Evolutionary conservation across 2,329 filamentous ascomycete species (phyloP), one percentile per base, ranked within the genome.

Genomic region (Ramularia endophylla): DNA sequence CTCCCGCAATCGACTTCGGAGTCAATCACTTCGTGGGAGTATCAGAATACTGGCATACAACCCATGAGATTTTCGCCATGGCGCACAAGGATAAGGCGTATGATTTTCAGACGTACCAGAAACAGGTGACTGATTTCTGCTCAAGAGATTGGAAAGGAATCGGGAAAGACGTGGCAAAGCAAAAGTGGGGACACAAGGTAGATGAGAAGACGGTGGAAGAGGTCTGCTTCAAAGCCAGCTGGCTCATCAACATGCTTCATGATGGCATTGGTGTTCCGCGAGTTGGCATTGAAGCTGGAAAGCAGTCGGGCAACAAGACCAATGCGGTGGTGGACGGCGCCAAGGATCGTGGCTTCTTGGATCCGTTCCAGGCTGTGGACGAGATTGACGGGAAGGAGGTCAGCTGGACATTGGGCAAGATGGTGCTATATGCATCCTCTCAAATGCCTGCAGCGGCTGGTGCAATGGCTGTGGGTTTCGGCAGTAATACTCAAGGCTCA

Each of bases 41-140:
- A 3, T 97, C 90, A 1, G 92, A 98, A 61, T 98, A 94, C 65
- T 98, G 92, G 90, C 92, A 98, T 63, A 94, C 90, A 0, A 98
- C 92, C 0, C 92, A 98, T 56, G 88, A 92, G 40, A 83, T 97
- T 2, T 97, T 98, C 52, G 78, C 83, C 45, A 77, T 79, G 70
- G 80, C 80, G 3, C 80, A 86, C 50, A 83, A 85, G 52, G 76
- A 81, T 53, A 83, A 86, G 52, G 80, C 85, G 0, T 98, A 97
- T 62, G 88, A 97, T 57, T 86, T 95, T 53, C 78, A 82, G 47
- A 88, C 85, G 0, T 98, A 97, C 56, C 89, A 97, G 59, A 73
- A 83, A 48, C 80, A 83, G 27, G 92, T 97, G 4, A 75, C 81
- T 46, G 78, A 86, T 5, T 97, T 94, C 57, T 98, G 92, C 63